Evolutionary conservation across 2,329 filamentous ascomycete species (phyloP).

Genomic region (Lojkania enalia): DNA sequence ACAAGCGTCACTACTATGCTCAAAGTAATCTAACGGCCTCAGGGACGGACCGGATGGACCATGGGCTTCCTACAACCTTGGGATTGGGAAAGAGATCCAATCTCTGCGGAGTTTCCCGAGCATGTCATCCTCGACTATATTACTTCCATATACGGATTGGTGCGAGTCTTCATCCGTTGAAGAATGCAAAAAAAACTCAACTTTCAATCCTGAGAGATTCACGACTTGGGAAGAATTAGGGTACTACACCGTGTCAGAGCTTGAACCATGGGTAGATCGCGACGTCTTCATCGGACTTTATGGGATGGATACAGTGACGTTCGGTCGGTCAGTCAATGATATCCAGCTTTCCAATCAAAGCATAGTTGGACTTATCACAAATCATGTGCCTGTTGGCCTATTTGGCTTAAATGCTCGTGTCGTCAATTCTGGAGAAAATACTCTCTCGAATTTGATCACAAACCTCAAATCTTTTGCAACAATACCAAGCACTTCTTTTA

Average conservation of each 20-base stretch:
- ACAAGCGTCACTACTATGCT: neutral
- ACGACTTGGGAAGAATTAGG: neutral
- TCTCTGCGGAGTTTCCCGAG: neutral
- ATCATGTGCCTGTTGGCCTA: neutral
- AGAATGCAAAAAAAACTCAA: neutral
- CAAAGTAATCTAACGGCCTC: neutral
- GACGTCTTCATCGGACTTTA: neutral
- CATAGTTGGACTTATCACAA: neutral
- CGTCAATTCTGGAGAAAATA: neutral
- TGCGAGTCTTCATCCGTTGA: neutral
- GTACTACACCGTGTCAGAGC: neutral
- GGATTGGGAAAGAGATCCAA: neutral
- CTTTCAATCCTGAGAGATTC: neutral
- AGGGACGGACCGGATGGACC: constrained; percentile 2
- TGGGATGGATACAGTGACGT: neutral
- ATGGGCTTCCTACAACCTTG: constrained; percentile 1
- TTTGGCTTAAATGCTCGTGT: neutral
- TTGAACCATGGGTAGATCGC: neutral
- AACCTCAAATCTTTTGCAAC: constrained; percentile 8
- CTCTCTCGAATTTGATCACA: neutral
- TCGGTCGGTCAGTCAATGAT: neutral
- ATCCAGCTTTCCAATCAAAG: neutral
- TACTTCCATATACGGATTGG: neutral
- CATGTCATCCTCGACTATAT: neutral
- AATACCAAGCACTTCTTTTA: constrained; percentile 45